Evolutionary conservation across 208 protist genomes (phyloP).

Genomic region (Trypanosoma grayi): DNA sequence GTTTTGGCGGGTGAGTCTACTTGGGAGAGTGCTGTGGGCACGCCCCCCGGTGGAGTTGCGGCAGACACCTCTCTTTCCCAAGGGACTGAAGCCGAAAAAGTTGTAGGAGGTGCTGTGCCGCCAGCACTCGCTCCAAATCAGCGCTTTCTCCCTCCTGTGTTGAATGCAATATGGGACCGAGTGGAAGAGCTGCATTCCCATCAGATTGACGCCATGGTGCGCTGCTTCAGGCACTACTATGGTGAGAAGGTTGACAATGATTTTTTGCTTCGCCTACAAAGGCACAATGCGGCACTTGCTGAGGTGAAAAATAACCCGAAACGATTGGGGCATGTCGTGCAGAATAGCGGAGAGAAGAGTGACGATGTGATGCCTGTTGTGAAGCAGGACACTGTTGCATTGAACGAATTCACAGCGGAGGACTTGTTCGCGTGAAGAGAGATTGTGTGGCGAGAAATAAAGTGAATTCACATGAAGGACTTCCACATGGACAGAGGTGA

Average conservation of each 20-base stretch:
- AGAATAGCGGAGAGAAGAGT: not conserved
- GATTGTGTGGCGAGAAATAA: not conserved
- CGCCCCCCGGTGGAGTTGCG: not conserved
- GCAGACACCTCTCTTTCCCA: not conserved
- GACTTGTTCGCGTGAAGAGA: constrained; percentile 11
- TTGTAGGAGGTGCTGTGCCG: not conserved
- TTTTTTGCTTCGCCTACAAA: constrained; percentile 62
- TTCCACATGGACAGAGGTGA: no score
- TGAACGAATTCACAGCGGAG: constrained; percentile 11
- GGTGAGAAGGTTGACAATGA: constrained; percentile 56
- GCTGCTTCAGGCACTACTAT: constrained; percentile 61
- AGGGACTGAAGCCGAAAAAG: not conserved
- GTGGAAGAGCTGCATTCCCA: constrained; percentile 46
- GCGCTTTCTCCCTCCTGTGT: constrained; percentile 33
- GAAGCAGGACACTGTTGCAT: not conserved
- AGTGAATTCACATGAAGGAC: no score
- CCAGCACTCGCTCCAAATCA: constrained; percentile 14
- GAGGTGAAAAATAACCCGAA: not conserved
- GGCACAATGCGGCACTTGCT: constrained; percentile 32
- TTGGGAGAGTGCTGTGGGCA: not conserved
- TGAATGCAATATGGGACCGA: constrained; percentile 72
- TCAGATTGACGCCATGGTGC: constrained; percentile 58
- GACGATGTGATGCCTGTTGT: not conserved
- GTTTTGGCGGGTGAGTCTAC: no score
- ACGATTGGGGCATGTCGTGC: not conserved